Percentiles rank a stretch among this genome's conserved stretches.
These are phyloP conservation scores for Cystobasidium tubakii DNA, from an alignment of 768 basidiomycete genomes.

Conservation along the genomic window DNA sequence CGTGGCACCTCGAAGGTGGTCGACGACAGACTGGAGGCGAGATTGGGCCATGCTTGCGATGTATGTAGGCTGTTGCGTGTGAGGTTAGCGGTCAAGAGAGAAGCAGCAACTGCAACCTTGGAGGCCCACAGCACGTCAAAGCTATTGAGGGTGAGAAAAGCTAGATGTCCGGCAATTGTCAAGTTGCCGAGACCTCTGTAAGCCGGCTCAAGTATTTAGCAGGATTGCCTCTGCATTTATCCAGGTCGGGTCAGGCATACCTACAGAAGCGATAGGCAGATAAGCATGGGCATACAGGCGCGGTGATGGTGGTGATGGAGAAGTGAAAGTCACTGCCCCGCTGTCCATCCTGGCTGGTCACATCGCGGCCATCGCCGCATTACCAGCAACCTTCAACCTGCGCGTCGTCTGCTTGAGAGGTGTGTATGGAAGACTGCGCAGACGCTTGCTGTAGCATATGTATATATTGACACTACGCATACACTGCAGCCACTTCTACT, in stretches of 20 bases:
- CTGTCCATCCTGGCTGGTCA: neutral
- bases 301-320: no score
- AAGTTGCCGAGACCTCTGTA: neutral
- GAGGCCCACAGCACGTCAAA: neutral
- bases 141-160: neutral
- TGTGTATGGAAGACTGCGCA: neutral
- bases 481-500: neutral
- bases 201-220: constrained; percentile 7
- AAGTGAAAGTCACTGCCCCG: neutral
- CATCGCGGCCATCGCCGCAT: neutral
- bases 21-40: constrained; percentile 31
- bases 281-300: no score
- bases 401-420: neutral
- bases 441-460: neutral
- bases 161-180: neutral
- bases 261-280: no score
- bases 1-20: constrained; percentile 22
- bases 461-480: neutral
- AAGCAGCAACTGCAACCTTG: no score
- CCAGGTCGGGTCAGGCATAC: no score
- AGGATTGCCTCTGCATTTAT: no score
- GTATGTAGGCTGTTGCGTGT: neutral
- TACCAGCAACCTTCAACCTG: neutral
- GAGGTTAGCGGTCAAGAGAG: no score
- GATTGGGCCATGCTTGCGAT: constrained; percentile 23